Evolutionary conservation across 495 filamentous ascomycete species (phyloP).

Genomic region (Podospora pseudoanserina): DNA sequence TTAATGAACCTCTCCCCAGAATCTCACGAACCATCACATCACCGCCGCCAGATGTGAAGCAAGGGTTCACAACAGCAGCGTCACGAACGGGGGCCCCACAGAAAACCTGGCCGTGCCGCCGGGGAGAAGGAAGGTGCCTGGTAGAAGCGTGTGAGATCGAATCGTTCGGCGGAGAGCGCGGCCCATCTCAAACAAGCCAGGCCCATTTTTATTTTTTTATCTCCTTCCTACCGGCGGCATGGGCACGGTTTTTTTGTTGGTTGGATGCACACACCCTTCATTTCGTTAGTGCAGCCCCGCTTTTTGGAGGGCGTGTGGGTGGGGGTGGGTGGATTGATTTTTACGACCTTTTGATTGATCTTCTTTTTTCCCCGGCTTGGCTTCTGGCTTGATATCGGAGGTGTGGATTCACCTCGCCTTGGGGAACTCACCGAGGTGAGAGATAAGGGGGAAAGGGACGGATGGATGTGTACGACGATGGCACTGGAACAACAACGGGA

Average conservation of each 20-base stretch:
- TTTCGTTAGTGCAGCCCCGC: background rate
- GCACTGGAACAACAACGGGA: too few relatives aligned
- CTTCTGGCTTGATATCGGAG: background rate
- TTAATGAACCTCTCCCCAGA: background rate
- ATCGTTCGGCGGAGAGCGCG: conserved; percentile 14
- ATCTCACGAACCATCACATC: background rate
- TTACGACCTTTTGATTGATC: background rate
- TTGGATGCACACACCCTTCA: conserved; percentile 1
- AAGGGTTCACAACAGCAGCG: background rate
- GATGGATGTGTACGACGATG: too few relatives aligned
- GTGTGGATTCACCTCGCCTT: background rate
- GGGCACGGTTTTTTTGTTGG: conserved; percentile 6
- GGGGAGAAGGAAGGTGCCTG: background rate
- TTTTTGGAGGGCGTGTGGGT: background rate
- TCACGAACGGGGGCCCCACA: background rate
- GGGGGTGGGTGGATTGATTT: background rate
- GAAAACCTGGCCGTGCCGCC: background rate
- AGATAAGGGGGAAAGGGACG: too few relatives aligned
- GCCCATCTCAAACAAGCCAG: conserved; percentile 18
- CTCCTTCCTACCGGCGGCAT: conserved; percentile 9
- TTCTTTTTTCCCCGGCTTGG: background rate
- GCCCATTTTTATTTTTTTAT: background rate
- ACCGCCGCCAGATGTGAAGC: background rate
- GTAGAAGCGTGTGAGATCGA: conserved; percentile 8
- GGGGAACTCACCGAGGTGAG: too few relatives aligned